Percentiles rank a stretch among this genome's conserved stretches.
Evolutionary conservation across 2,329 filamentous ascomycete genomes (phyloP).

Genomic region (Hypoxylon sp.): DNA sequence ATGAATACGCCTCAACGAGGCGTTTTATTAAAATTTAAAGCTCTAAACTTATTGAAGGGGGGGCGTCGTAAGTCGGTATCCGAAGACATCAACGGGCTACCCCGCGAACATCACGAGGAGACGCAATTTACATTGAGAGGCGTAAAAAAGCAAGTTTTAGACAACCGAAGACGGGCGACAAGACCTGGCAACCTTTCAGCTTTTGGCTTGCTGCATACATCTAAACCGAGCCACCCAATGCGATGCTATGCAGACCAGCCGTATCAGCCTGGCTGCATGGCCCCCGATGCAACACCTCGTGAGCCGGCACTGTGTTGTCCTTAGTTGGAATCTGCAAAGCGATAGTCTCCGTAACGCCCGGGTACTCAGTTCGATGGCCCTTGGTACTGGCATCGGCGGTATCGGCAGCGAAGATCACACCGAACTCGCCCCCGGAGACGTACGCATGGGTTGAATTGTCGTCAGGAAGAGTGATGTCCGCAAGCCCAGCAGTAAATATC

Average conservation of each 20-base stretch:
- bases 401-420: conserved; percentile 54
- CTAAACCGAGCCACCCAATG: neutral
- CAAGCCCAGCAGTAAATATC: conserved; percentile 51
- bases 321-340: conserved; percentile 50
- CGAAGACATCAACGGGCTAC: too few species aligned
- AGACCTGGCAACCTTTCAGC: too few species aligned
- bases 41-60: too few species aligned
- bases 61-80: too few species aligned
- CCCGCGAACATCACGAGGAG: too few species aligned
- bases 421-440: conserved; percentile 51
- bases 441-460: conserved; percentile 45
- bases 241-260: conserved; percentile 27
- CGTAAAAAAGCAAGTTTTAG: too few species aligned
- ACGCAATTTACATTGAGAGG: too few species aligned
- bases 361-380: conserved; percentile 55
- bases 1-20: too few species aligned
- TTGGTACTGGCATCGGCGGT: conserved; percentile 48
- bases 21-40: too few species aligned
- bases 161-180: too few species aligned
- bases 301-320: conserved; percentile 47
- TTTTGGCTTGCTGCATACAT: neutral
- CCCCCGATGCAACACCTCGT: conserved; percentile 52
- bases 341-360: conserved; percentile 50
- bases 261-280: conserved; percentile 46
- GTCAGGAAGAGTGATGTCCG: conserved; percentile 53